A percentile compares a stretch with the other conserved stretches of the same genome.
Evolutionary conservation across 1,284 basidiomycete genomes (phyloP).

Genomic region (Sutorius eximius): DNA sequence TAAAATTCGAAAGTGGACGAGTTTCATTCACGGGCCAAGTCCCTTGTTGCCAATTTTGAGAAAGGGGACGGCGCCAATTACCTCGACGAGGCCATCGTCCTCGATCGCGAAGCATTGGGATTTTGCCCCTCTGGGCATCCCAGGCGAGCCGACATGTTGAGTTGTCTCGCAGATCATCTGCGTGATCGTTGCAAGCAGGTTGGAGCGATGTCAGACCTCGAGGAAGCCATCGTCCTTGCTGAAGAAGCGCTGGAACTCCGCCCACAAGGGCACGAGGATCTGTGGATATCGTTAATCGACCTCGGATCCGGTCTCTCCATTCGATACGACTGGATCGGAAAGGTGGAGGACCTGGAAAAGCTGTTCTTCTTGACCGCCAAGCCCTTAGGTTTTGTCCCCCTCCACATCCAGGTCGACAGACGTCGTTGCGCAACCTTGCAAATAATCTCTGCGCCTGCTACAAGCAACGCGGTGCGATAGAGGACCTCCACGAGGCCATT

Average conservation of each 20-base stretch:
- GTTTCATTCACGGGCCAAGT: background rate
- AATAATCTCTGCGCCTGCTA: too few relatives aligned
- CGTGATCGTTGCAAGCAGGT: background rate
- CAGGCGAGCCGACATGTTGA: background rate
- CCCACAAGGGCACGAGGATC: background rate
- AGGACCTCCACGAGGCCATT: too few relatives aligned
- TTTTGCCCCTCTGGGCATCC: background rate
- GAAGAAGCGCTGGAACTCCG: background rate
- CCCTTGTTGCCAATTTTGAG: background rate
- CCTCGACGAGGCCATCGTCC: background rate
- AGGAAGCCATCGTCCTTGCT: background rate
- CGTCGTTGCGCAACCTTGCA: too few relatives aligned
- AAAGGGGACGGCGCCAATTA: background rate
- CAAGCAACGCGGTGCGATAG: too few relatives aligned
- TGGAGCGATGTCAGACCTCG: background rate
- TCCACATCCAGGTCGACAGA: too few relatives aligned
- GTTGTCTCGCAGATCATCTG: background rate
- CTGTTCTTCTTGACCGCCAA: too few relatives aligned
- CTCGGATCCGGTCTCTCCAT: background rate
- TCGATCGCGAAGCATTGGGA: background rate
- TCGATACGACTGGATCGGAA: background rate
- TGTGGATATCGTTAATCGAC: background rate
- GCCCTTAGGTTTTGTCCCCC: too few relatives aligned
- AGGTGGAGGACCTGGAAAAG: too few relatives aligned
- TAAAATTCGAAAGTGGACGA: background rate